Conservation (phyloP, 805 yeast species). For the Henningerozyma blattae region DNA sequence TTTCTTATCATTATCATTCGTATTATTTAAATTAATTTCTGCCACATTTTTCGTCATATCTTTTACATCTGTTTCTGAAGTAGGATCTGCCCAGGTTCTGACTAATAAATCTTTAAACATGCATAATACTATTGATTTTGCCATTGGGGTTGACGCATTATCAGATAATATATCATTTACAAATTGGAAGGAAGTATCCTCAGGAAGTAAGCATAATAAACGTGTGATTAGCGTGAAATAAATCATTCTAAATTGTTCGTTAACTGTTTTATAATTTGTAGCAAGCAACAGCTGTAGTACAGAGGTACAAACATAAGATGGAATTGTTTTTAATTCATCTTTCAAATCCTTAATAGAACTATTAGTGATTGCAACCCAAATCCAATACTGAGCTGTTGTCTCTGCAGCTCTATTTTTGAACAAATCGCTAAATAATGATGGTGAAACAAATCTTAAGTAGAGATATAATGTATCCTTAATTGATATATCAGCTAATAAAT, state of each 20-base stretch:
- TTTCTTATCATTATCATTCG: background rate
- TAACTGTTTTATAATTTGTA: constrained; percentile 25
- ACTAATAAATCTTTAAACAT: constrained; percentile 57
- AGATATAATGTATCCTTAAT: constrained; percentile 27
- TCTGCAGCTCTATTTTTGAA: constrained; percentile 15
- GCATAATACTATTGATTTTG: constrained; percentile 48
- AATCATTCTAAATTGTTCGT: constrained; percentile 30
- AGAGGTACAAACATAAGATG: constrained; percentile 24
- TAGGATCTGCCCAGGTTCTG: constrained; percentile 16
- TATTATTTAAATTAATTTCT: background rate
- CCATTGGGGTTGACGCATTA: constrained; percentile 51
- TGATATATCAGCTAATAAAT: constrained; percentile 9
- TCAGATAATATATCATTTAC: constrained; percentile 47
- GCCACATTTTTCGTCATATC: background rate
- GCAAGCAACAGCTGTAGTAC: constrained; percentile 33
- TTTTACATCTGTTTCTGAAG: background rate
- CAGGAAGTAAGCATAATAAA: constrained; percentile 46
- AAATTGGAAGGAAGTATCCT: constrained; percentile 45
- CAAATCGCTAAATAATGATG: constrained; percentile 21
- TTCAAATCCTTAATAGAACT: constrained; percentile 11
- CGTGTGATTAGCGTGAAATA: constrained; percentile 53
- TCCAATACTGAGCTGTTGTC: constrained; percentile 25
- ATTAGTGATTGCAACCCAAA: constrained; percentile 25
- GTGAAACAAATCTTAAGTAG: constrained; percentile 31
- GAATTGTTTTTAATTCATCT: constrained; percentile 12